A percentile compares a stretch with the other conserved stretches of the same genome.
Evolutionary conservation across 352 stramenopile genomes (phyloP).

Genomic region (Aphanomyces astaci): DNA sequence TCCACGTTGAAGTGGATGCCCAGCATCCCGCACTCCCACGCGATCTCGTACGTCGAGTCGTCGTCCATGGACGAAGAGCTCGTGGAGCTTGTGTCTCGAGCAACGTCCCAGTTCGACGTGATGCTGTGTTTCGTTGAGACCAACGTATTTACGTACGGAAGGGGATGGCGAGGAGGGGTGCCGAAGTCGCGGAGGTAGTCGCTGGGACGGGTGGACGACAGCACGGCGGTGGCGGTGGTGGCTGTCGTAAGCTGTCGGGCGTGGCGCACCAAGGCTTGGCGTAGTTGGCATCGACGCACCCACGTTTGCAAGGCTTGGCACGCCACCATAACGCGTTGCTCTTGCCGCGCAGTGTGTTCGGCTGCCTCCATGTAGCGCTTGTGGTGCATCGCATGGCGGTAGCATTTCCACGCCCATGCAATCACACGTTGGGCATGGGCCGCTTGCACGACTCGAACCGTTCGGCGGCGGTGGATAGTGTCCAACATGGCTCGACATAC

Average conservation of each 20-base stretch:
- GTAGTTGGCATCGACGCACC: not conserved
- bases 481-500: not conserved
- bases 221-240: not conserved
- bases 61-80: conserved; percentile 33
- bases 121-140: too few relatives aligned
- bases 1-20: conserved; percentile 81
- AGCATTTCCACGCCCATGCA: not conserved
- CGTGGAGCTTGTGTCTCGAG: conserved; percentile 51
- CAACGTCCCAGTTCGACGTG: conserved; percentile 38
- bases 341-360: too few relatives aligned
- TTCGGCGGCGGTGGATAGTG: not conserved
- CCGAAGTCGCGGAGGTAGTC: not conserved
- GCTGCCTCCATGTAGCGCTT: too few relatives aligned
- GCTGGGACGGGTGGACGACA: not conserved
- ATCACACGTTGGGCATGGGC: not conserved
- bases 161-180: too few relatives aligned
- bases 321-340: not conserved
- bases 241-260: not conserved
- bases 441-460: not conserved
- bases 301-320: not conserved
- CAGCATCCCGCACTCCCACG: conserved; percentile 75
- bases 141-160: too few relatives aligned
- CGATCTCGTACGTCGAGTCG: conserved; percentile 75
- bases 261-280: not conserved
- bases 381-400: too few relatives aligned